Evolutionary conservation across 371 early-diverging fungal species (phyloP), one percentile per base, ranked within the genome.

Genomic region (Zychaea mexicana): DNA sequence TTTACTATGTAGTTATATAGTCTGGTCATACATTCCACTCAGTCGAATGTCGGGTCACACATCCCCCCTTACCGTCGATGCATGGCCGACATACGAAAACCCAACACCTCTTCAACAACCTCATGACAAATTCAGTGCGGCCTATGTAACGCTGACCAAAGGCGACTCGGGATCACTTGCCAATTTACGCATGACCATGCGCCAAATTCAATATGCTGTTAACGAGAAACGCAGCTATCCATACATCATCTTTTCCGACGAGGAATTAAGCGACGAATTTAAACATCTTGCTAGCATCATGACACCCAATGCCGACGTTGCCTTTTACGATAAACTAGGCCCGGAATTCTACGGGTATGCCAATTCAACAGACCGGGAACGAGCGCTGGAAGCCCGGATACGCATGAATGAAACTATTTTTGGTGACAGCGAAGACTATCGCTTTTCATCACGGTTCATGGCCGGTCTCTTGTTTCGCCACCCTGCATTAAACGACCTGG

Each of bases 371-470:
- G 76, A 77, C 52, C 32, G 55, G 33, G 53, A 67, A 12, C 68
- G 61, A 52, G 81, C 81, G 8, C 72, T 62, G 1, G 31, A 74
- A 30, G 70, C 77, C 21, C 67, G 78, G 17, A 53, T 61, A 21
- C 27, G 62, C 13, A 52, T 74, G 61, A 70, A 70, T n/a, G 61
- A 65, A 24, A 68, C 62, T 6, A 61, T 74, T 57, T 78, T 76
- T 74, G 81, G 81, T 33, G 72, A 75, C 42, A 74, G 71, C 38
- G 78, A 78, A 47, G 73, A 78, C 15, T 75, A 75, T 61, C 68
- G 78, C 27, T 78, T 81, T 62, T 64, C 76, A 24, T 71, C 81
- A 30, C 69, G 81, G 33, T 81, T 76, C 39, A 72, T 77, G 76
- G 72, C 78, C 7, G 78, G 78, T 24, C 65, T 72, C 22, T 72